Evolutionary conservation across 805 yeast species (phyloP), one percentile per base, ranked within the genome.

Genomic region (Pichia phayaonensis): DNA sequence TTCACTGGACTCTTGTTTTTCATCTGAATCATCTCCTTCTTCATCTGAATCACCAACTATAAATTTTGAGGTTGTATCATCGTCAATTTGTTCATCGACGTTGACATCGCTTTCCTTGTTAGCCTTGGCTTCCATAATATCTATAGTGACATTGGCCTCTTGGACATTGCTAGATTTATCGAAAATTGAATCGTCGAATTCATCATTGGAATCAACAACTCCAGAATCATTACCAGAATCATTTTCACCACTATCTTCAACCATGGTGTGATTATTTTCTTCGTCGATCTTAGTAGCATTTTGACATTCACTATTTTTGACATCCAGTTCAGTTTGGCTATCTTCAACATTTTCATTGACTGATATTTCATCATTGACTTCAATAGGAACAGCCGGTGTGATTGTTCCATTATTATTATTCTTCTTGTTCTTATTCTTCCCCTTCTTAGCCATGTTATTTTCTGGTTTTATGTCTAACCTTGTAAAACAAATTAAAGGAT

Each of bases 131-230:
- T 29, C n/a, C n/a, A 13, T 11, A 7, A 13, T 13, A 29, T 21
- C 8, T 40, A 13, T 12, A 22, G 27, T 4, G 15, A 1, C 5
- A 6, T 7, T 16, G 2, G 4, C 8, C 10, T 34, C 20, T 34
- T 16, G 20, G 10, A 34, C 38, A 7, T 34, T 16, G 10, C 12
- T 34, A 8, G 38, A 3, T 5, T 34, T 20, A 34, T 34, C 46
- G 21, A 20, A 27, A 4, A n/a, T 29, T 15, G 23, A 16, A n/a
- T 41, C 20, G 10, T 47, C 46, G 11, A 24, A 38, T 18, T 43
- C 49, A 20, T 53, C 52, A 13, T 45, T 49, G 3, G 43, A 31
- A 22, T 39, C 48, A 18, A 22, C 42, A 23, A 45, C 42, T n/a
- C 31, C 45, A 44, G 42, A 31, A 4, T 22, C n/a, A 20, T 22